Conservation (phyloP, 192 early-diverging fungal species). For the Backusella tuberculispora region DNA sequence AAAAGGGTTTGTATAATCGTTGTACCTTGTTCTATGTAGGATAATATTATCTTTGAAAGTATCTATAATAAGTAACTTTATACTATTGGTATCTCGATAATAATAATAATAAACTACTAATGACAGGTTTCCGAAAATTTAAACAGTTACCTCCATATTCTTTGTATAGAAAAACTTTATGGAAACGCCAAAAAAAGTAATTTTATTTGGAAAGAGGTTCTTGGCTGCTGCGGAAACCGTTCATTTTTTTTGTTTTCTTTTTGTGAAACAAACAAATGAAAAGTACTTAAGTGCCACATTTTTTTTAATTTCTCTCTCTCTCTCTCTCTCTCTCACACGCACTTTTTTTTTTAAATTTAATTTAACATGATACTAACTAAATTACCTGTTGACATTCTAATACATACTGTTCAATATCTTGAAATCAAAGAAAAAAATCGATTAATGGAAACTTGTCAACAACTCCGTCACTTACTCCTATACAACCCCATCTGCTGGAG, state of each 20-base stretch:
- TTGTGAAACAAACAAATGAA: background rate
- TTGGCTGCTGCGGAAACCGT: no score
- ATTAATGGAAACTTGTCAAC: background rate
- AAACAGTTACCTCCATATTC: no score
- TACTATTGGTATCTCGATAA: no score
- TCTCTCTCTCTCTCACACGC: background rate
- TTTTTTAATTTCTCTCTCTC: background rate
- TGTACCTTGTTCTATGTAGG: no score
- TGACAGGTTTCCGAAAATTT: no score
- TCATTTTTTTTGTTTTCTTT: background rate
- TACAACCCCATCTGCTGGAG: background rate
- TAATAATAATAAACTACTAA: no score
- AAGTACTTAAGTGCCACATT: background rate
- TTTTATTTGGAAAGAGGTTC: no score
- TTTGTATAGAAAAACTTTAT: no score
- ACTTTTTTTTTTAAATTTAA: background rate
- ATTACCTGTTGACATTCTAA: background rate
- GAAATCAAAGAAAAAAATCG: background rate
- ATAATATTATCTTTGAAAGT: no score
- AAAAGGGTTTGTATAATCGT: no score
- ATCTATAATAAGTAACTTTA: no score
- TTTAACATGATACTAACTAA: background rate
- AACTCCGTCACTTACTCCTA: background rate
- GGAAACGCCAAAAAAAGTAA: no score
- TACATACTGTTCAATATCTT: background rate